Conservation (phyloP, 768 basidiomycete species). For the Trametes elegans region DNA sequence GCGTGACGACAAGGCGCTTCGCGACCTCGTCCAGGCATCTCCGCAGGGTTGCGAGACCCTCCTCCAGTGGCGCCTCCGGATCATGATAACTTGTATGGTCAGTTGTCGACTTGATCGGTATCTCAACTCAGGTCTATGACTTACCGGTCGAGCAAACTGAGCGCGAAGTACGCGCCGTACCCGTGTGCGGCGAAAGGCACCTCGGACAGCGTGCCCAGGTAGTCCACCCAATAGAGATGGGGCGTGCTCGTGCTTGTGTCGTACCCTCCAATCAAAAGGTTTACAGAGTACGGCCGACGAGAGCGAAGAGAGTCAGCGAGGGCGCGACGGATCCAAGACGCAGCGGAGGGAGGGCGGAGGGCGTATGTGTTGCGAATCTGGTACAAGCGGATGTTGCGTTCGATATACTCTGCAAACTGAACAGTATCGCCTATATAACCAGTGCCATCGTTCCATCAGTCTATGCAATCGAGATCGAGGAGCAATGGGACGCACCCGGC, state of each 20-base stretch:
- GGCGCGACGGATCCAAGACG: slow-evolving; percentile 91
- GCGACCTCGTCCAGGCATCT: slow-evolving; percentile 89
- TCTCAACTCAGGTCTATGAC: slow-evolving; percentile 19
- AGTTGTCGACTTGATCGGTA: slow-evolving; percentile 6
- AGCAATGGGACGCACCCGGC: slow-evolving; percentile 55
- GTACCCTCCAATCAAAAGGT: slow-evolving; percentile 90
- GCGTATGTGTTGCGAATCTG: slow-evolving; percentile 92
- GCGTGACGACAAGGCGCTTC: slow-evolving; percentile 76
- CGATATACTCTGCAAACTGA: slow-evolving; percentile 94
- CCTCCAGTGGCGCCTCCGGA: slow-evolving; percentile 80
- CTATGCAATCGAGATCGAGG: not conserved
- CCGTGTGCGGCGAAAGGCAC: slow-evolving; percentile 96
- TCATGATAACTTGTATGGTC: slow-evolving; percentile 88
- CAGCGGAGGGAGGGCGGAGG: slow-evolving; percentile 86
- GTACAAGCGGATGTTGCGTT: slow-evolving; percentile 93
- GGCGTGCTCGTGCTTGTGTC: slow-evolving; percentile 74
- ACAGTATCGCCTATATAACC: slow-evolving; percentile 83
- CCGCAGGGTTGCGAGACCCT: slow-evolving; percentile 79
- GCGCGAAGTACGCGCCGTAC: slow-evolving; percentile 88
- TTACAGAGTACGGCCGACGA: slow-evolving; percentile 84
- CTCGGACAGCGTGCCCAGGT: slow-evolving; percentile 84
- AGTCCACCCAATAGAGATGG: slow-evolving; percentile 93
- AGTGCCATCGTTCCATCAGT: not conserved
- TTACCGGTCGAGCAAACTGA: slow-evolving; percentile 89
- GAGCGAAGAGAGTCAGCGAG: slow-evolving; percentile 90